phyloP scores from a whole-genome alignment of 805 yeast species.

The Zygosaccharomyces rouxii region DNA sequence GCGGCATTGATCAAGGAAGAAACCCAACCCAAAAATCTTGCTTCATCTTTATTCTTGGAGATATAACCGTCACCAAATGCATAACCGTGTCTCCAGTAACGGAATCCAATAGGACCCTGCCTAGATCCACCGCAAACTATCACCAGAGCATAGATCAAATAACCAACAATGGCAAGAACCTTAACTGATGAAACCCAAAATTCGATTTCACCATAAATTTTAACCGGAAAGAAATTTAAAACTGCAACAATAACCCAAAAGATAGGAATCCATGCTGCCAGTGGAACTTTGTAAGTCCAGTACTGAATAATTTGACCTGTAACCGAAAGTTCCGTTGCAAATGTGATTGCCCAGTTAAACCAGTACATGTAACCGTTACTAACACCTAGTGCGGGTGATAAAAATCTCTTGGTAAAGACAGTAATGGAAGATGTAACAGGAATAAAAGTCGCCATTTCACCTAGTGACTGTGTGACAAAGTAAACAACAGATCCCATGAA shows the following conservation, averaged over 20 bases:
- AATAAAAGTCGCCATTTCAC: conserved; percentile 73
- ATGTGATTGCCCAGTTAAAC: conserved; percentile 70
- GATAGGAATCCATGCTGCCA: conserved; percentile 59
- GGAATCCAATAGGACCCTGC: conserved; percentile 57
- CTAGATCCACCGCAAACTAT: conserved; percentile 56
- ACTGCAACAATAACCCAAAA: conserved; percentile 45
- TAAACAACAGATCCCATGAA: conserved; percentile 61
- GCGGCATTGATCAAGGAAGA: conserved; percentile 51
- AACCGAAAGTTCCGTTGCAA: conserved; percentile 56
- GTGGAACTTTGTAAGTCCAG: conserved; percentile 53
- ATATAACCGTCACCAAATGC: conserved; percentile 59
- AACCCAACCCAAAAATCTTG: conserved; percentile 51
- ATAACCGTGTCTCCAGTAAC: conserved; percentile 65
- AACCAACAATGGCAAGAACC: conserved; percentile 52
- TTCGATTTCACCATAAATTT: conserved; percentile 53
- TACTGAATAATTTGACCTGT: conserved; percentile 51
- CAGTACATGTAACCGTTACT: conserved; percentile 68
- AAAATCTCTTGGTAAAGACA: conserved; percentile 57
- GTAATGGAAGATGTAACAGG: conserved; percentile 60
- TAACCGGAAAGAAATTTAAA: conserved; percentile 50
- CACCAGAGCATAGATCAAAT: conserved; percentile 48
- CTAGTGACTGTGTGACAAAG: conserved; percentile 59
- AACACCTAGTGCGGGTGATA: conserved; percentile 62
- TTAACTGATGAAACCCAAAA: conserved; percentile 54
- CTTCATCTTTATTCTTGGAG: conserved; percentile 40